A percentile compares a stretch with the other conserved stretches of the same genome.
Evolutionary conservation across 345 rosid species (phyloP).

Genomic region (Melaleuca quinquenervia): DNA sequence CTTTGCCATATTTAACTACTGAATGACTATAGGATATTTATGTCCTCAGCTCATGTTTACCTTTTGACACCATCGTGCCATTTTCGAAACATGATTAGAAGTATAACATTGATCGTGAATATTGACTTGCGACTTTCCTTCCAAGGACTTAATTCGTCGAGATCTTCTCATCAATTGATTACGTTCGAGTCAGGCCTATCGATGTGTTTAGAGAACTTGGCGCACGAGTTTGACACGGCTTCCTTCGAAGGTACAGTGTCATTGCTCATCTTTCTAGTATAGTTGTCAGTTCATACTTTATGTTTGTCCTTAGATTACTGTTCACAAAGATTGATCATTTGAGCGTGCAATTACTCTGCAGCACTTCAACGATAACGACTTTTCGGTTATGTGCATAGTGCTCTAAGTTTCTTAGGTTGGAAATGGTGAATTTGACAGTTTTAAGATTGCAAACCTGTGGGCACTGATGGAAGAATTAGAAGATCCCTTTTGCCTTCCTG

Average conservation of each 20-base stretch:
- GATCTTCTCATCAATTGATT: conserved; percentile 59
- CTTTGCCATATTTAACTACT: background rate
- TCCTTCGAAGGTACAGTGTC: conserved; percentile 51
- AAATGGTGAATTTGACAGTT: background rate
- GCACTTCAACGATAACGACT: conserved; percentile 44
- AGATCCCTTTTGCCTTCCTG: no score
- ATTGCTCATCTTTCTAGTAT: background rate
- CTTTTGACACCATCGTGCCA: background rate
- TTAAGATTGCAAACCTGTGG: background rate
- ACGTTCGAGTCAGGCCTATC: conserved; percentile 51
- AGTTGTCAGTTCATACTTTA: background rate
- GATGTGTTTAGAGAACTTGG: conserved; percentile 42
- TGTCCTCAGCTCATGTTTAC: background rate
- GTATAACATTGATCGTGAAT: background rate
- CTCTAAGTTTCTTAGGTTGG: background rate
- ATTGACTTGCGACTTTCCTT: conserved; percentile 37
- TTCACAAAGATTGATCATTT: conserved; percentile 52
- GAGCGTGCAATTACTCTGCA: conserved; percentile 56
- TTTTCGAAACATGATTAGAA: background rate
- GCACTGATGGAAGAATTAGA: background rate
- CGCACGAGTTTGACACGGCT: conserved; percentile 55
- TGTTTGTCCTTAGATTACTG: conserved; percentile 76
- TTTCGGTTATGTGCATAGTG: background rate
- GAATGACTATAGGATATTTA: background rate
- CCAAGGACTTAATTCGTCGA: conserved; percentile 70